Evolutionary conservation across 164 flowering plant species (phyloP).

Genomic region (Cinnamomum micranthum): DNA sequence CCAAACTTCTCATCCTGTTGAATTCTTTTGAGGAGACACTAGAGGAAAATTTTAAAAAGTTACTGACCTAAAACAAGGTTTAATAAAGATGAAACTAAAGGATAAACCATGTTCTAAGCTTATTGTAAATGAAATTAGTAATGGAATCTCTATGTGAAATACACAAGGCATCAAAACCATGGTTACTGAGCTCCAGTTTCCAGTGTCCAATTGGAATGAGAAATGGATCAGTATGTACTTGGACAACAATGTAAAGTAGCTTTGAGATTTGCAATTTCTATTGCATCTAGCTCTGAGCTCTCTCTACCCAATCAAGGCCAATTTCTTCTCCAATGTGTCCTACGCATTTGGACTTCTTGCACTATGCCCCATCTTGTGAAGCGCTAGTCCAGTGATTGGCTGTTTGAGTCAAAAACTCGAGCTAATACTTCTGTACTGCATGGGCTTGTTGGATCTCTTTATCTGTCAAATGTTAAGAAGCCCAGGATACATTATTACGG

Average conservation of each 20-base stretch:
- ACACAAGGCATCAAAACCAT: conserved; percentile 62
- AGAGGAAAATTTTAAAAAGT: conserved; percentile 32
- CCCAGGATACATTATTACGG: conserved; percentile 75
- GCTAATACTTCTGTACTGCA: conserved; percentile 37
- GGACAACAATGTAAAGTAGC: conserved; percentile 72
- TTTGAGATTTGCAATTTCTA: conserved; percentile 53
- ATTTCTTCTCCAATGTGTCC: conserved; percentile 54
- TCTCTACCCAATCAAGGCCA: conserved; percentile 68
- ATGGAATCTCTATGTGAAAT: conserved; percentile 61
- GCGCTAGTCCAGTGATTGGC: conserved; percentile 47
- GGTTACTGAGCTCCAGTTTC: conserved; percentile 70
- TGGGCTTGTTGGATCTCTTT: conserved; percentile 40
- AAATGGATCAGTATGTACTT: conserved; percentile 85
- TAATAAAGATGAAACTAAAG: conserved; percentile 48
- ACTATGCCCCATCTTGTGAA: conserved; percentile 21
- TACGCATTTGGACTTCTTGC: conserved; percentile 39
- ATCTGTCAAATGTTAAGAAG: conserved; percentile 64
- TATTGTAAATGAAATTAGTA: conserved; percentile 78
- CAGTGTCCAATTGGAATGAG: conserved; percentile 83
- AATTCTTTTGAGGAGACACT: conserved; percentile 52
- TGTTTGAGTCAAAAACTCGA: conserved; percentile 45
- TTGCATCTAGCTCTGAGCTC: conserved; percentile 69
- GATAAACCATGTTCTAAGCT: conserved; percentile 44
- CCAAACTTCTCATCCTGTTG: conserved; percentile 36
- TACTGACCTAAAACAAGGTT: conserved; percentile 13